These are phyloP conservation scores for Pythium oligandrum DNA, from an alignment of 352 stramenopile species.

Conservation along the genomic window DNA sequence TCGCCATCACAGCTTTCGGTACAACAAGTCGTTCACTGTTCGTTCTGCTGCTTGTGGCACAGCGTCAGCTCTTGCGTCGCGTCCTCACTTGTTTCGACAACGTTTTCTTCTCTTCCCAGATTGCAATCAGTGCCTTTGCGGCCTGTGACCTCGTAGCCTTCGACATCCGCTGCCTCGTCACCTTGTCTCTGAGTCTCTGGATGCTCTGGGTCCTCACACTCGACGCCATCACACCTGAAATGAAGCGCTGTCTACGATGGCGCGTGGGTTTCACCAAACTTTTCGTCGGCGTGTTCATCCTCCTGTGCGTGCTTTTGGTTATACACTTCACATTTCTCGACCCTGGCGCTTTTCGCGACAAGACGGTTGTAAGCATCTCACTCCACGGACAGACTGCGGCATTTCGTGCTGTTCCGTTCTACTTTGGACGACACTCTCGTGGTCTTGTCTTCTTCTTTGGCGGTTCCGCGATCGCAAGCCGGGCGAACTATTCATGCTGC, in stretches of 20 bases:
- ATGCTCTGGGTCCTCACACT: slow-evolving; percentile 15
- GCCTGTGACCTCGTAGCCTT: slow-evolving; percentile 11
- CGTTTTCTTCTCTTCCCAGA: slow-evolving; percentile 14
- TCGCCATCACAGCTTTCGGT: background rate
- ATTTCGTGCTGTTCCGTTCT: slow-evolving; percentile 9
- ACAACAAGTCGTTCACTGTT: background rate
- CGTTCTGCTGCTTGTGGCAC: slow-evolving; percentile 1
- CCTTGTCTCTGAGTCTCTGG: slow-evolving; percentile 13
- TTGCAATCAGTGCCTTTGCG: slow-evolving; percentile 5
- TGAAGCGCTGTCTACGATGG: background rate
- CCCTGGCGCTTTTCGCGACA: slow-evolving; percentile 3
- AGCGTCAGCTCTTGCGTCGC: slow-evolving; percentile 5
- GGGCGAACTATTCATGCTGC: slow-evolving; percentile 9
- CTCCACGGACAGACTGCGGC: slow-evolving; percentile 2
- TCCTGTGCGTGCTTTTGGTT: slow-evolving; percentile 4
- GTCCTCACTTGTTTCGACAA: slow-evolving; percentile 13
- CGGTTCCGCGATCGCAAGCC: slow-evolving; percentile 1
- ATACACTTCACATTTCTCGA: slow-evolving; percentile 3
- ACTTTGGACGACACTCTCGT: slow-evolving; percentile 11
- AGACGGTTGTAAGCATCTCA: slow-evolving; percentile 5
- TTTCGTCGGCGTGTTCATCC: slow-evolving; percentile 3
- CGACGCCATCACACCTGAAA: slow-evolving; percentile 6
- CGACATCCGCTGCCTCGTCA: background rate
- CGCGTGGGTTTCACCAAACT: slow-evolving; percentile 2
- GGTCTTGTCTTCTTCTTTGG: slow-evolving; percentile 14